Base-by-base conservation (phyloP, 139 green algal species). In the Chlamydomonas applanata region DNA sequence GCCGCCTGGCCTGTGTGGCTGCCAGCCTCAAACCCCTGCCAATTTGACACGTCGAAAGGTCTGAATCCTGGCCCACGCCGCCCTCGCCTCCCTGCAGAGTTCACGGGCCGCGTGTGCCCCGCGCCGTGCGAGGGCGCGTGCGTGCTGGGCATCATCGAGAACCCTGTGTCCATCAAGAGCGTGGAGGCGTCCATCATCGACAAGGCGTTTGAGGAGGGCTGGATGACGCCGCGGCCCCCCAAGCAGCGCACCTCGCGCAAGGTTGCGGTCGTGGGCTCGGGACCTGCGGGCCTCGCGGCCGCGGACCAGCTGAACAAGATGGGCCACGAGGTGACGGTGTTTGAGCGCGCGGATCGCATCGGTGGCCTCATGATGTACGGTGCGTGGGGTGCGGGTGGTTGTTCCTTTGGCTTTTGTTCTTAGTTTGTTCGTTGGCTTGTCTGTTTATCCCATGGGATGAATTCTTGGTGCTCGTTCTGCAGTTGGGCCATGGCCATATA, bases 221-320 rank as follows among this genome's bases (percentile, higher is more conserved):
- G 95, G 95, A 97, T 98, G 85, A 77, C 91, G 56, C 94, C 95
- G 0, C 77, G 81, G 19, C 94, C 94, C 16, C 95, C 95, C 9
- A 74, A 75, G 68, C 69, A 87, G 62, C 90, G 95, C 76, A 97
- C 92, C 34, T 89, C 89, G 53, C 86, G 84, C 64, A 84, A 79
- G 49, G 93, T 98, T 40, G 91, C 95, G 1, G 78, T 98, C 35
- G 89, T 98, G 25, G 95, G 95, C 65, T 89, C 82, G 35, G 95
- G 95, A 3, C 95, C 95, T 30, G 92, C 94, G 1, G 95, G 95
- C 73, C 79, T 98, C 60, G 95, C 95, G 1, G 93, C 94, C 1
- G 95, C 95, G 2, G 94, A 98, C 81, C 93, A 99, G 91, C 88
- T 98, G n/a, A 98, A 98, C 88, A 97, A 97, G 84, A 89, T 89